These are phyloP conservation scores for Lipomyces sp. DNA, from an alignment of 805 yeast genomes.

Conservation along the genomic window DNA sequence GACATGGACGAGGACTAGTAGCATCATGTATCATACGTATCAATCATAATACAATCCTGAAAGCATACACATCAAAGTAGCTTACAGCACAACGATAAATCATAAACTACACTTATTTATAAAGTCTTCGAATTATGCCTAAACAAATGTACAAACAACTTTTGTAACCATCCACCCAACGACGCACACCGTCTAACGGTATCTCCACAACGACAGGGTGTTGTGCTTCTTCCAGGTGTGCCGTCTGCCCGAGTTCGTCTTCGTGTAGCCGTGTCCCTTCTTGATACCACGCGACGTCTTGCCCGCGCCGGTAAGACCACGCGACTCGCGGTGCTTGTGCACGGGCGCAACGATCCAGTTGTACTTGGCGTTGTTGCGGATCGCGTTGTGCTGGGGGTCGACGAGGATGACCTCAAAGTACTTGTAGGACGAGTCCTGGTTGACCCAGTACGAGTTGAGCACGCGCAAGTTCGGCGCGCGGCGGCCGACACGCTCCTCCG, in stretches of 20 bases:
- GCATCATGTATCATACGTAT: constrained; percentile 9
- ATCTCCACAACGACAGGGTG: constrained; percentile 99
- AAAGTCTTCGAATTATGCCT: neutral
- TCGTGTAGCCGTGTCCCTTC: constrained; percentile 99
- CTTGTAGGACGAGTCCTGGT: constrained; percentile 99
- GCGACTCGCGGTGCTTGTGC: constrained; percentile 99
- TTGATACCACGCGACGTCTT: constrained; percentile 99
- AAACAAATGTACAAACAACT: neutral
- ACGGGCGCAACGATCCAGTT: constrained; percentile 99
- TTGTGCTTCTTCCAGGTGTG: constrained; percentile 99
- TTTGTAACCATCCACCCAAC: constrained; percentile 1
- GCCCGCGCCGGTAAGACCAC: constrained; percentile 98
- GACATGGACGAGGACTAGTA: constrained; percentile 36
- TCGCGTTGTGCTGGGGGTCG: constrained; percentile 97
- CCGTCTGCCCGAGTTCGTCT: constrained; percentile 90
- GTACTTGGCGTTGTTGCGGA: constrained; percentile 97
- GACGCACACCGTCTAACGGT: constrained; percentile 68
- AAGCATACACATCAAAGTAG: too few species aligned
- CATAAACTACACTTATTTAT: neutral
- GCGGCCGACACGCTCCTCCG: constrained; percentile 99
- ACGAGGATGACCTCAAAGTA: constrained; percentile 94
- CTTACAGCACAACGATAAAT: too few species aligned
- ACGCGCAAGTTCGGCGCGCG: constrained; percentile 99
- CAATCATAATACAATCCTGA: neutral
- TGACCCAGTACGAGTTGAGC: constrained; percentile 99